Evolutionary conservation across 495 filamentous ascomycete genomes (phyloP), one percentile per base, ranked within the genome.

Genomic region (Xylona heveae): DNA sequence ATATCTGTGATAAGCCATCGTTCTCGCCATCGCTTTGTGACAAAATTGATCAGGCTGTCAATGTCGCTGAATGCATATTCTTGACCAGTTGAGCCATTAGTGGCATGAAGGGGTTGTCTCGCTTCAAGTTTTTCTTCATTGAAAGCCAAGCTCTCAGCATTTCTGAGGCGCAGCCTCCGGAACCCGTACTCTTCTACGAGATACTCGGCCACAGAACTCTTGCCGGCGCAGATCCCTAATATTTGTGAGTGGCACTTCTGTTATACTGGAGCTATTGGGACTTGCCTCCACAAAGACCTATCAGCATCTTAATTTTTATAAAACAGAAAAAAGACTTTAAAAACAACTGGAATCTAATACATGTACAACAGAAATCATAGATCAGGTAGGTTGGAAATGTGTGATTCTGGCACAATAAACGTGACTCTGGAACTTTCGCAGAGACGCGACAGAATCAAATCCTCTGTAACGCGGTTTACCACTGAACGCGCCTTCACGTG

Each of bases 271-370:
- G 17, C 22, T 7, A 26, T 33, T 29, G 32, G 36, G 33, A 46
- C 57, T 53, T 62, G 82, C 83, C 73, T 52, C 88, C 85, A 50
- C 82, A 94, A 35, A 97, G 58, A 26, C 88, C 85, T 38, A 97
- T 80, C 15, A 97, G 67, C 85, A 94, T 95, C 37, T 43, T 60
- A 35, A 19, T 14, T 33, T 7, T 10, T 14, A n/a, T n/a, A n/a
- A n/a, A n/a, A n/a, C n/a, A n/a, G n/a, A n/a, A n/a, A n/a, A n/a
- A n/a, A n/a, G n/a, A n/a, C n/a, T n/a, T n/a, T n/a, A n/a, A n/a
- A n/a, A n/a, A n/a, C n/a, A n/a, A n/a, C n/a, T n/a, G n/a, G n/a
- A n/a, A n/a, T n/a, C n/a, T n/a, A n/a, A n/a, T n/a, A n/a, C n/a
- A n/a, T n/a, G n/a, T n/a, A n/a, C n/a, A n/a, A n/a, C n/a, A n/a